A percentile compares a stretch with the other conserved stretches of the same genome.
Evolutionary conservation across 2,329 filamentous ascomycete genomes (phyloP).

Genomic region (Sporothrix dimorphospora): DNA sequence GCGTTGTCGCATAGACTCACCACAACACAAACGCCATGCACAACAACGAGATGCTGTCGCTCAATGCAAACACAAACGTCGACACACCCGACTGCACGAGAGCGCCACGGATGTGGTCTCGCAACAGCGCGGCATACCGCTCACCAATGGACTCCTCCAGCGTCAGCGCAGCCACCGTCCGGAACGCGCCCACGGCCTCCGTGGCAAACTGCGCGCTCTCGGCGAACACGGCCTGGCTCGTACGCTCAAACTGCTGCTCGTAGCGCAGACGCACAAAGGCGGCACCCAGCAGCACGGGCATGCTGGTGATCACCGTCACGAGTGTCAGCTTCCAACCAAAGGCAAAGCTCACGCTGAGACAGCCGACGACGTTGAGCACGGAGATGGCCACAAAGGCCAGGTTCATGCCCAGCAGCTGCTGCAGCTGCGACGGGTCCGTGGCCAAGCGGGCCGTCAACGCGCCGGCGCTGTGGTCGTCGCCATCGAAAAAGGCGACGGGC

Average conservation of each 20-base stretch:
- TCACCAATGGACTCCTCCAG: conserved; percentile 67
- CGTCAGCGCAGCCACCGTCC: conserved; percentile 71
- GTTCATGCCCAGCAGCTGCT: conserved; percentile 65
- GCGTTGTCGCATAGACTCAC: conserved; percentile 35
- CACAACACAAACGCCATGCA: conserved; percentile 67
- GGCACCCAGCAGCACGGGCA: conserved; percentile 53
- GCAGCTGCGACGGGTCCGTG: conserved; percentile 61
- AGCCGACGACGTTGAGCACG: conserved; percentile 67
- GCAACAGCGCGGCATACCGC: conserved; percentile 63
- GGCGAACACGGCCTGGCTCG: conserved; percentile 69
- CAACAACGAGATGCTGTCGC: conserved; percentile 67
- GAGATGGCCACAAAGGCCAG: conserved; percentile 66
- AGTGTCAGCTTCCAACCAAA: conserved; percentile 79
- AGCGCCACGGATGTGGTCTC: conserved; percentile 60
- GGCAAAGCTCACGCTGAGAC: conserved; percentile 67
- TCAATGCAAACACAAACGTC: conserved; percentile 68
- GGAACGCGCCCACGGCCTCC: conserved; percentile 73
- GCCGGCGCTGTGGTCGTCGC: conserved; percentile 62
- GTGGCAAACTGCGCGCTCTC: conserved; percentile 75
- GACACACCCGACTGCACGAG: conserved; percentile 64
- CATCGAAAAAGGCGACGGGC: conserved; percentile 63
- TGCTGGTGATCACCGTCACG: conserved; percentile 62
- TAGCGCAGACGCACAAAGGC: conserved; percentile 58
- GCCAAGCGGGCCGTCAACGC: conserved; percentile 61
- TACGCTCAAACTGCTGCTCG: conserved; percentile 66